Conservation (phyloP, 1,284 basidiomycete species). For the Paramarasmius palmivorus region DNA sequence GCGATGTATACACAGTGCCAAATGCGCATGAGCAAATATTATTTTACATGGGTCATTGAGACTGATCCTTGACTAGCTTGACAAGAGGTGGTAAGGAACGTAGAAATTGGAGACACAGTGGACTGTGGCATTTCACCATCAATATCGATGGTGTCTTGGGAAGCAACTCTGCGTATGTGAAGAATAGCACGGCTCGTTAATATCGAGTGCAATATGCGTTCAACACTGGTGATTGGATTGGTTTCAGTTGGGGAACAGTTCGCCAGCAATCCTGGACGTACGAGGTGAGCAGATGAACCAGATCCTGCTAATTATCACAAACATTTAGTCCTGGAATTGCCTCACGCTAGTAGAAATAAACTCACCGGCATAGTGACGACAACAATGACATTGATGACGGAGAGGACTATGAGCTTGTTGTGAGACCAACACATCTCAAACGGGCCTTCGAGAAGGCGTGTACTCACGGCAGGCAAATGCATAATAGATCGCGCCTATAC, state of each 20-base stretch:
- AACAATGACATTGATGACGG: background rate
- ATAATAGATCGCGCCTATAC: background rate
- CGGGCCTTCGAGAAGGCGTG: too few relatives aligned
- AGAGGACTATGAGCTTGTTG: background rate
- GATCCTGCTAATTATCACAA: background rate
- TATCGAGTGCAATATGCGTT: background rate
- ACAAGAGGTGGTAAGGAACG: too few relatives aligned
- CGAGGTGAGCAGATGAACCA: background rate
- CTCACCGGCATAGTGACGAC: background rate
- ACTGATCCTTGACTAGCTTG: too few relatives aligned
- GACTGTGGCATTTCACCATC: too few relatives aligned
- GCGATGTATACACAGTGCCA: too few relatives aligned
- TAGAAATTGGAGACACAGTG: too few relatives aligned
- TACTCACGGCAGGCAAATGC: background rate
- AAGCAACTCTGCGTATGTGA: background rate
- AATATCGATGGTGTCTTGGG: too few relatives aligned
- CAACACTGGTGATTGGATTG: background rate
- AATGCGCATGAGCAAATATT: too few relatives aligned
- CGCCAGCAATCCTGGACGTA: background rate
- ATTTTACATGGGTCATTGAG: too few relatives aligned
- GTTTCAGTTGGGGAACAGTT: background rate
- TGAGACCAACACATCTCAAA: background rate
- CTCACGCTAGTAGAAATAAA: background rate
- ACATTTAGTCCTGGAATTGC: background rate
- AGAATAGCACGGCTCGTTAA: background rate